Conservation (phyloP, 345 rosid genomes). For the Gossypium ekmanianum region DNA sequence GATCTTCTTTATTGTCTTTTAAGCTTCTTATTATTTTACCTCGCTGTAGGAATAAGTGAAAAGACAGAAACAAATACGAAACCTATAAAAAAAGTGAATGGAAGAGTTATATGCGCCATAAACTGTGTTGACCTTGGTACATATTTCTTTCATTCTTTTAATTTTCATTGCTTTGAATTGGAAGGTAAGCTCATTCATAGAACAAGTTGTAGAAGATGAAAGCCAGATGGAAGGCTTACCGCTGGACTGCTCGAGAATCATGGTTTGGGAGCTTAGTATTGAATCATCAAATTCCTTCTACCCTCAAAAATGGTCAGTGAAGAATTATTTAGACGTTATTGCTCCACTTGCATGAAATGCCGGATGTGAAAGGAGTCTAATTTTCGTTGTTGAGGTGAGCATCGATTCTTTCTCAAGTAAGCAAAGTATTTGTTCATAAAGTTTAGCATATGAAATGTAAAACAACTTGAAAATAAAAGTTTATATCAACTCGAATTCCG, state of each 20-base stretch:
- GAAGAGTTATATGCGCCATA: background rate
- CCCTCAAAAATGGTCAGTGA: constrained; percentile 41
- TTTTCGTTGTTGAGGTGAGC: constrained; percentile 17
- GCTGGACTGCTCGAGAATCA: constrained; percentile 41
- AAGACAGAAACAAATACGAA: no score
- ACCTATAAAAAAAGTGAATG: no score
- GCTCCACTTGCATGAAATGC: constrained; percentile 28
- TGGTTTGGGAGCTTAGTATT: constrained; percentile 44
- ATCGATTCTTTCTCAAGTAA: background rate
- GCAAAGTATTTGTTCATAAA: background rate
- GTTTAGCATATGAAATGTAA: no score
- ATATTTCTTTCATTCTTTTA: background rate
- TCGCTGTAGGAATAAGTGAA: background rate
- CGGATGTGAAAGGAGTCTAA: constrained; percentile 8
- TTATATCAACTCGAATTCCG: background rate
- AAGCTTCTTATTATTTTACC: background rate
- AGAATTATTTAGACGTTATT: constrained; percentile 38
- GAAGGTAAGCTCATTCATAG: constrained; percentile 47
- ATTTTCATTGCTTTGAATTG: constrained; percentile 9
- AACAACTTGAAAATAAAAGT: no score
- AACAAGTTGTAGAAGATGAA: constrained; percentile 67
- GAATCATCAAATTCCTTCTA: constrained; percentile 34
- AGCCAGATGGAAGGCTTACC: constrained; percentile 61
- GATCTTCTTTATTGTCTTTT: background rate
- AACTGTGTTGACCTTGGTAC: background rate